Evolutionary conservation across 2,329 filamentous ascomycete species (phyloP), one percentile per base, ranked within the genome.

Genomic region (Colletotrichum tabaci): DNA sequence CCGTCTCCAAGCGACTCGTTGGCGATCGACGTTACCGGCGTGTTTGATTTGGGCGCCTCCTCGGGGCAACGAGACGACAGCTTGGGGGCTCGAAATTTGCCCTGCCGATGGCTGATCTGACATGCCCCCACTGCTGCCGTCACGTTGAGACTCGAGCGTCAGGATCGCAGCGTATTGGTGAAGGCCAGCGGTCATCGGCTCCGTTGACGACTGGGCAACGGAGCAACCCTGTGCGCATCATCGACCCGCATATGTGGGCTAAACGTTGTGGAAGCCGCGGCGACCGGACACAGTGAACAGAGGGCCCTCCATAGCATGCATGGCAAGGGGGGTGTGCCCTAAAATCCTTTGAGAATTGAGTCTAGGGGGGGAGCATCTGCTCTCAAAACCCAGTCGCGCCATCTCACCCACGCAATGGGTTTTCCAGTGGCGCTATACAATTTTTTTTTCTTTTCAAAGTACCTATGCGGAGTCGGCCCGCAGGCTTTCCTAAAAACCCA

Each of bases 141-240:
- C 47, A 62, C 50, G 40, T 53, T 49, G 58, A 67, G 7, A 30
- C 35, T 56, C 35, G 53, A 56, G 26, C 30, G 38, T n/a, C 55
- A 53, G 58, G 60, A 70, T 61, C 44, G 55, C 44, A 61, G 47
- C 23, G 23, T 56, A 46, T 56, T 30, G 35, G 49, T 40, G 61
- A 30, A 55, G 46, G 47, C 35, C 58, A 23, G 67, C 15, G 50
- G 44, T 18, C 61, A 72, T 72, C 71, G 70, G 70, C 21, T 52
- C 35, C 8, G 13, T 42, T 44, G 30, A 53, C 58, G 47, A 64
- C 58, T 60, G 58, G 58, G 65, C 52, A 63, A 44, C 57, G 26
- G 64, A 47, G 21, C 5, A 63, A 71, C 70, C 70, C 66, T 71
- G 70, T 66, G 70, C 66, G 67, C 70, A 72, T 72, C 70, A 72